Evolutionary conservation across 768 basidiomycete genomes (phyloP), one percentile per base, ranked within the genome.

Genomic region (Rhodotorula kratochvilovae): DNA sequence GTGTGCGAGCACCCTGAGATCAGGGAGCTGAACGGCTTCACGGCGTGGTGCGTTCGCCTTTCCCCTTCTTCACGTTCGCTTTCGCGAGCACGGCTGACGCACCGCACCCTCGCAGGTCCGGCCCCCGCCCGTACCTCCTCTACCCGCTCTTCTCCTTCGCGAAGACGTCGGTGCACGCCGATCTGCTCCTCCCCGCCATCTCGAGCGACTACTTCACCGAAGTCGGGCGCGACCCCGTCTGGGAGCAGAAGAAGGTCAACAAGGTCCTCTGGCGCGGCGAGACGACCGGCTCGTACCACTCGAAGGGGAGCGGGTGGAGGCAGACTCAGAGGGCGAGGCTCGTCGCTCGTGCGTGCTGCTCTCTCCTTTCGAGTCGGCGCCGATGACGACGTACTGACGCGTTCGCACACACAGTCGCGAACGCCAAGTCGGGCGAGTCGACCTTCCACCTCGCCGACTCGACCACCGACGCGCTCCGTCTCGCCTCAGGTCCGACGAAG

Each of bases 141-240:
- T 75, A 62, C 55, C 78, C 78, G 0, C 25, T 78, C 33, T 78
- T 78, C 72, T 69, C 68, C 29, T 71, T 73, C 42, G 48, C 70
- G 27, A 73, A 73, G 42, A 72, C 69, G n/a, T 61, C 70, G 11
- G 31, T 72, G 21, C 76, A 77, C 50, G 46, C 61, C 48, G 79
- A 80, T 63, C 68, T 80, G 33, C 75, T 79, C 27, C 57, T 78
- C 33, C 77, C 77, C 5, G 60, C 70, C 27, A n/a, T 71, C 50
- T 96, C 79, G 97, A 74, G 78, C 65, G 76, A 79, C 43, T 77
- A 70, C 50, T 77, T 68, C 50, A 29, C 42, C 19, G 65, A 64
- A 31, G 74, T 78, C 25, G 77, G 72, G 1, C 57, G 43, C 11
- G 78, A 77, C 57, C 73, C 71, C 23, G 31, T 61, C 25, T 83